Evolutionary conservation across 1,139 yeast species (phyloP).

Genomic region (Taphrina wiesneri): DNA sequence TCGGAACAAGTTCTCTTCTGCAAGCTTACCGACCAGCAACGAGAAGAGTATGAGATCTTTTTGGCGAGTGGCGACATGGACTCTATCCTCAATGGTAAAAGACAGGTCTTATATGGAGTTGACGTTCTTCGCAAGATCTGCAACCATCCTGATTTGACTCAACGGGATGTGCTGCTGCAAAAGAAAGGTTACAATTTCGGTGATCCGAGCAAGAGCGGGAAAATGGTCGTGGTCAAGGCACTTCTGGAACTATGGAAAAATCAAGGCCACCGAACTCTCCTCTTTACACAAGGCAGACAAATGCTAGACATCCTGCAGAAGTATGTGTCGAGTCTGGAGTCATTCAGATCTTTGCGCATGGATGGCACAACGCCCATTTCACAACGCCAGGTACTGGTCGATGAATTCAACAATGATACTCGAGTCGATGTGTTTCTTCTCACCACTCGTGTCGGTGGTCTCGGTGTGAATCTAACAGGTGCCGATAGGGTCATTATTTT

Average conservation of each 20-base stretch:
- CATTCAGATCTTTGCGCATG: constrained; percentile 71
- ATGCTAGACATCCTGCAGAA: constrained; percentile 85
- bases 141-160: constrained; percentile 89
- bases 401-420: constrained; percentile 66
- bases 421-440: constrained; percentile 66
- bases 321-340: constrained; percentile 53
- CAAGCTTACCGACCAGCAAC: constrained; percentile 73
- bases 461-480: constrained; percentile 91
- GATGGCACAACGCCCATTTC: constrained; percentile 89
- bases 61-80: constrained; percentile 72
- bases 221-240: constrained; percentile 82
- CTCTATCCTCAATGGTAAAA: constrained; percentile 70
- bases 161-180: constrained; percentile 53
- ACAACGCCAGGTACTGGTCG: constrained; percentile 75
- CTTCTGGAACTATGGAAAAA: constrained; percentile 72
- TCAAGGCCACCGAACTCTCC: constrained; percentile 73
- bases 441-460: constrained; percentile 93
- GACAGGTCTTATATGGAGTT: constrained; percentile 85
- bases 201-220: constrained; percentile 73
- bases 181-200: constrained; percentile 59
- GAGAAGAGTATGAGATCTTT: constrained; percentile 70
- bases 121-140: constrained; percentile 88
- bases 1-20: constrained; percentile 91
- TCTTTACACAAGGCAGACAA: constrained; percentile 89
- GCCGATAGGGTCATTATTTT: constrained; percentile 91